phyloP scores from a whole-genome alignment of 257 asterid genomes.

The Solanum acaule region DNA sequence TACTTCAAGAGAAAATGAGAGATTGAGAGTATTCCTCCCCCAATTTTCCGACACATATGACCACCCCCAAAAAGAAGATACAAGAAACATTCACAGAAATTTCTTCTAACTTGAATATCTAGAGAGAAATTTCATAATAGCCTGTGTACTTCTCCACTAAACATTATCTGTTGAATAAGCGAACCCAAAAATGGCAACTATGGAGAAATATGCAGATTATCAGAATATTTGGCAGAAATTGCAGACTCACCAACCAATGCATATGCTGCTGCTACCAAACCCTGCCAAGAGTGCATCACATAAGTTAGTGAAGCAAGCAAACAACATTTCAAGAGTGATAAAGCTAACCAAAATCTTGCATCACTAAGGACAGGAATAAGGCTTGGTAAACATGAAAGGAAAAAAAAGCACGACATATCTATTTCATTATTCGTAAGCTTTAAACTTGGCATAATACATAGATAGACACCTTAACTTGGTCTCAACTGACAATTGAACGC shows the following conservation, averaged over 20 bases:
- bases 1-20: neutral
- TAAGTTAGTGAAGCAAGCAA: neutral
- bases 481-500: neutral
- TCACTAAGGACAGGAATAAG: neutral
- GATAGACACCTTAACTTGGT: neutral
- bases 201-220: neutral
- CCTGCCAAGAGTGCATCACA: neutral
- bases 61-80: neutral
- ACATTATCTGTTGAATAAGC: neutral
- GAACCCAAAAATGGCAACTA: neutral
- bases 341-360: neutral
- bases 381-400: neutral
- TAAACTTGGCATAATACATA: neutral
- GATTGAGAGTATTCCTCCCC: neutral
- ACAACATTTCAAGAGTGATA: neutral
- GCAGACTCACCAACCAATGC: constrained; percentile 3
- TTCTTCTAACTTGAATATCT: neutral
- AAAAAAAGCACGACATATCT: neutral
- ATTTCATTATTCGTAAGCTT: neutral
- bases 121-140: neutral
- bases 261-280: constrained; percentile 4
- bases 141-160: neutral
- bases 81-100: neutral
- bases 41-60: neutral
- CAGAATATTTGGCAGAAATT: neutral